These are phyloP conservation scores for Picea glauca DNA, from an alignment of 75 land plant genomes.

Conservation along the genomic window DNA sequence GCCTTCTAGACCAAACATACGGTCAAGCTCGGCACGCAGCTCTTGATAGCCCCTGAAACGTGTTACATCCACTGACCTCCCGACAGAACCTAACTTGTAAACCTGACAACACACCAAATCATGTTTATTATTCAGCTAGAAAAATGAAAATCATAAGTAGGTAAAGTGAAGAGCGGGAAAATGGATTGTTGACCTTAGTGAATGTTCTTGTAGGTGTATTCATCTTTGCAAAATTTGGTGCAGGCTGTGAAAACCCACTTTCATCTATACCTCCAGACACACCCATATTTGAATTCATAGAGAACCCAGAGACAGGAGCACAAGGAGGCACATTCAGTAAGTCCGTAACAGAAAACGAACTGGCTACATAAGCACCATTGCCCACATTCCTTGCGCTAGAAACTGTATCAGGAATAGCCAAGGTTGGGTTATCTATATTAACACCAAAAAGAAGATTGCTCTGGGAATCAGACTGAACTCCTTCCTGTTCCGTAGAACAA, in stretches of 20 bases:
- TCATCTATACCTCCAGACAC: constrained; percentile 53
- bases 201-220: constrained; percentile 58
- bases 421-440: constrained; percentile 18
- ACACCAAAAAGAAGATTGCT: constrained; percentile 38
- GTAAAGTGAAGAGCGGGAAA: not conserved
- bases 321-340: constrained; percentile 27
- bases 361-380: constrained; percentile 18
- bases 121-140: not conserved
- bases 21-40: constrained; percentile 47
- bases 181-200: constrained; percentile 58
- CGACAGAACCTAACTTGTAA: constrained; percentile 54
- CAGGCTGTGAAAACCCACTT: constrained; percentile 35
- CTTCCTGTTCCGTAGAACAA: constrained; percentile 25
- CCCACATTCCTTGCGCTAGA: constrained; percentile 16
- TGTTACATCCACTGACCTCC: constrained; percentile 53
- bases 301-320: constrained; percentile 26
- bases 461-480: constrained; percentile 22
- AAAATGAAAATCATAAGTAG: not conserved
- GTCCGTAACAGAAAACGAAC: constrained; percentile 21
- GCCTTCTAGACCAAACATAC: constrained; percentile 58
- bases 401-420: constrained; percentile 47
- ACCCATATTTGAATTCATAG: constrained; percentile 22
- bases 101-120: constrained; percentile 29
- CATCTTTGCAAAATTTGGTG: constrained; percentile 39
- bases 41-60: constrained; percentile 54